Evolutionary conservation across 164 flowering plant species (phyloP).

Genomic region (Saururus chinensis): DNA sequence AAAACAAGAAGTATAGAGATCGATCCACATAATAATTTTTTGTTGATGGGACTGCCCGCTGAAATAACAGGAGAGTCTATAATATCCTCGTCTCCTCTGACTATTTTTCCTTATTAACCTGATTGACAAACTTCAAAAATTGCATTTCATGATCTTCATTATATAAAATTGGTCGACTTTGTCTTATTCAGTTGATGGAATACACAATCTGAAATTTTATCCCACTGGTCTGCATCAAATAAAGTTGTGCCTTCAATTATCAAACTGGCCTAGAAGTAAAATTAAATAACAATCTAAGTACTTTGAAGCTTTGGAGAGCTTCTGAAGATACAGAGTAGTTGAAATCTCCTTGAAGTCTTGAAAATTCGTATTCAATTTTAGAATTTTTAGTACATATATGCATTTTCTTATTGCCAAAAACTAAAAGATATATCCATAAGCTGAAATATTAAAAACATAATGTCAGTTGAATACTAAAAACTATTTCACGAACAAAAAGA

Average conservation of each 20-base stretch:
- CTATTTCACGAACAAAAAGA: too few relatives aligned
- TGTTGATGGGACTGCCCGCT: too few relatives aligned
- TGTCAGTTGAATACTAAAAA: too few relatives aligned
- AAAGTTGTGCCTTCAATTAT: too few relatives aligned
- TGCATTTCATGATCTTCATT: neutral
- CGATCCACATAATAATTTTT: too few relatives aligned
- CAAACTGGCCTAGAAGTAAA: too few relatives aligned
- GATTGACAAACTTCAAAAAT: neutral
- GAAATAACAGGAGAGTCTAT: too few relatives aligned
- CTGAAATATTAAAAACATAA: neutral
- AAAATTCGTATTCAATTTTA: neutral
- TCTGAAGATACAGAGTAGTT: constrained; percentile 1
- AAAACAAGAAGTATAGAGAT: too few relatives aligned
- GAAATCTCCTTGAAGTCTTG: neutral
- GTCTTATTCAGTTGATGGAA: neutral
- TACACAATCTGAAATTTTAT: neutral
- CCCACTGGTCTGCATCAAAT: too few relatives aligned
- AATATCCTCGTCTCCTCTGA: too few relatives aligned
- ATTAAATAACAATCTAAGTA: neutral
- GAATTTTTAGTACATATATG: neutral
- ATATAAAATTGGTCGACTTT: neutral
- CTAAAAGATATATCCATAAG: neutral
- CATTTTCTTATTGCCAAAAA: constrained; percentile 2
- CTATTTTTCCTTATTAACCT: too few relatives aligned
- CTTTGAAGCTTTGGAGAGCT: constrained; percentile 1